Evolutionary conservation across 331 rosid genomes (phyloP), one percentile per base, ranked within the genome.

Genomic region (Malus hybrid): DNA sequence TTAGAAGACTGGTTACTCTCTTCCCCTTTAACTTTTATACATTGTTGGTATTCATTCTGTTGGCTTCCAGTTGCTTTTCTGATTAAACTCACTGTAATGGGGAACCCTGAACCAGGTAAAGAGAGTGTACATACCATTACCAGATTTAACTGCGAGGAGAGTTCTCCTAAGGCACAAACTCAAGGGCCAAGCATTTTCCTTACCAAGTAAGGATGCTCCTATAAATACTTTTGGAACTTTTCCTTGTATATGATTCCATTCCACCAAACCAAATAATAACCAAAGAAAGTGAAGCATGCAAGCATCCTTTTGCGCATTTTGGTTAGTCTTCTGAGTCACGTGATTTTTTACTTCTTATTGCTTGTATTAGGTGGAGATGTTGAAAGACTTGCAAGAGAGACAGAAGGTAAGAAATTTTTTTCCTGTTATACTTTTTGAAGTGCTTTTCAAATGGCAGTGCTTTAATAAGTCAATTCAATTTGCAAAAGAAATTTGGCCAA

Each of bases 131-230:
- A 65, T 94, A 71, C 99, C 99, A 69, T 84, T 94, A 83, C 99
- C 99, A 10, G 94, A 90, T 80, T 85, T 76, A 77, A 80, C 86
- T 83, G 92, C 90, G 65, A 86, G 97, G 77, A 90, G 89, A 77
- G 84, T 86, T 80, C 86, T 94, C 77, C 81, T 94, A 42, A 87
- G 81, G 76, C 86, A 87, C 91, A 89, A 84, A 79, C 99, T 94
- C 81, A 94, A 90, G 92, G 99, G 96, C 82, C 97, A 94, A 85
- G 87, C 97, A 15, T 94, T 79, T 84, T 90, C 97, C 74, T 83
- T 94, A 85, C 96, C 99, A 44, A 79, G 99, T 94, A 86, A 90
- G 97, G 79, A 74, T 44, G 62, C 73, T 80, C 73, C 32, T 79
- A 50, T 56, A 10, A 42, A 10, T 42, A 42, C n/a, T 56, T 16